A percentile compares a stretch with the other conserved stretches of the same genome.
phyloP scores from a whole-genome alignment of 106 monocot genomes.

The Dendrobium huoshanense region DNA sequence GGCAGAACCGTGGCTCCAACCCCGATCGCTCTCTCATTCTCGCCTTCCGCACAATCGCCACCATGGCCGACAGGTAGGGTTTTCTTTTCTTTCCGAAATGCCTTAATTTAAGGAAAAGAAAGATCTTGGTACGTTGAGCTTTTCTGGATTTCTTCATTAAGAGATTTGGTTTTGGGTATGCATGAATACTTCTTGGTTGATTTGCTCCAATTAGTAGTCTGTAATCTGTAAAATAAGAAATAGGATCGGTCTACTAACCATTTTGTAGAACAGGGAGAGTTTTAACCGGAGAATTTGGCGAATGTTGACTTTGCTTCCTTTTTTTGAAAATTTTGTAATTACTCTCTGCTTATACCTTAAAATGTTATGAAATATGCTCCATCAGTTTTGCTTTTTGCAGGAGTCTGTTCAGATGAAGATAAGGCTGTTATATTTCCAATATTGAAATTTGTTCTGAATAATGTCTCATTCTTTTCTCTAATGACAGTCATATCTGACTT shows the following conservation, averaged over 20 bases:
- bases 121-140: not conserved
- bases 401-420: not conserved
- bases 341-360: too few relatives aligned
- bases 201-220: too few relatives aligned
- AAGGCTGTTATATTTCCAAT: not conserved
- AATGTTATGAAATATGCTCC: not conserved
- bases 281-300: too few relatives aligned
- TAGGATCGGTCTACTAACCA: not conserved
- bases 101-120: not conserved
- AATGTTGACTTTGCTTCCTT: not conserved
- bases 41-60: conserved; percentile 24
- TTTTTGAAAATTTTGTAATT: too few relatives aligned
- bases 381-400: not conserved
- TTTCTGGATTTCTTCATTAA: not conserved
- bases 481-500: not conserved
- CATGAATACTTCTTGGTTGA: not conserved
- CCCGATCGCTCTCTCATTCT: conserved; percentile 17
- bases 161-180: not conserved
- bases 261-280: not conserved
- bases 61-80: conserved; percentile 24
- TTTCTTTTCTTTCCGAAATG: not conserved
- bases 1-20: conserved; percentile 18
- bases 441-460: not conserved
- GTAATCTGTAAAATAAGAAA: not conserved
- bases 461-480: not conserved